A percentile compares a stretch with the other conserved stretches of the same genome.
These are phyloP conservation scores for Penicillium frequentans DNA, from an alignment of 2,329 filamentous ascomycete genomes.

Conservation along the genomic window DNA sequence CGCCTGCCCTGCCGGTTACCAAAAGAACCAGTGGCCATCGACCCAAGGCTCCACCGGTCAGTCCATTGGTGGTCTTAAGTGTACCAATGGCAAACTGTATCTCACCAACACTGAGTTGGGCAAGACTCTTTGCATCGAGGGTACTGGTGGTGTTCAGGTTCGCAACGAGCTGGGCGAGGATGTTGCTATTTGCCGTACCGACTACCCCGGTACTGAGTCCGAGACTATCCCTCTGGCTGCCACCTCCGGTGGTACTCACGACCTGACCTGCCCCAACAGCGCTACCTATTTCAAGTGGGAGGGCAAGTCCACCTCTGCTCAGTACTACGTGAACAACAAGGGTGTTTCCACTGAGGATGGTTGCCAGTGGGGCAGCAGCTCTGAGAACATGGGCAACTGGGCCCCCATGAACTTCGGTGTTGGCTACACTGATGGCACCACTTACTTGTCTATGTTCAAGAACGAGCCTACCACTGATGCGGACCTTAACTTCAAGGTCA, in stretches of 20 bases:
- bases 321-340: conserved; percentile 94
- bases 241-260: conserved; percentile 57
- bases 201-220: conserved; percentile 89
- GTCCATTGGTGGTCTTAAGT: conserved; percentile 85
- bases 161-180: conserved; percentile 69
- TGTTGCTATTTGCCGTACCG: conserved; percentile 84
- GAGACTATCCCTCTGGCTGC: conserved; percentile 78
- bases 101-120: conserved; percentile 68
- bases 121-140: conserved; percentile 71
- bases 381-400: conserved; percentile 70
- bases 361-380: conserved; percentile 73
- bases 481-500: conserved; percentile 74
- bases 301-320: conserved; percentile 74
- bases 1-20: conserved; percentile 84
- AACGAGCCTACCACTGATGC: conserved; percentile 74
- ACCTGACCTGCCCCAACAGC: conserved; percentile 74
- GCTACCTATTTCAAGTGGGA: conserved; percentile 76
- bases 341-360: conserved; percentile 66
- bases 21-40: conserved; percentile 86
- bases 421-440: conserved; percentile 65
- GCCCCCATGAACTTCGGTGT: conserved; percentile 84
- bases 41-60: conserved; percentile 77
- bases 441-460: conserved; percentile 80
- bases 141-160: conserved; percentile 69
- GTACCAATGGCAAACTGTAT: conserved; percentile 69